These are phyloP conservation scores for Stromatinia cepivora DNA, from an alignment of 2,329 filamentous ascomycete species.

Conservation along the genomic window DNA sequence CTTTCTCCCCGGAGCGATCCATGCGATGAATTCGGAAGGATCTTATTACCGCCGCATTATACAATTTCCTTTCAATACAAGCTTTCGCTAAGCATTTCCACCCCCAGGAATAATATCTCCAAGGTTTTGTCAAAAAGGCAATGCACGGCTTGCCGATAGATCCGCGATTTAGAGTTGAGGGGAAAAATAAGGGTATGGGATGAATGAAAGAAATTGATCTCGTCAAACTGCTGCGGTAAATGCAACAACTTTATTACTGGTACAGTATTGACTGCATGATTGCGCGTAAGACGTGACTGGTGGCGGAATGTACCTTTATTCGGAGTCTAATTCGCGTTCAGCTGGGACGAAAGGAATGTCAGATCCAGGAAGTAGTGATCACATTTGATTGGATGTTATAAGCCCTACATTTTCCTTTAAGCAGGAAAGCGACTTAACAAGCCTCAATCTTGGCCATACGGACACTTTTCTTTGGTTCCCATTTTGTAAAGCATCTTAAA, in stretches of 20 bases:
- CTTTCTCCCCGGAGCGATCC: neutral
- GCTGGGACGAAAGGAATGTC: constrained; percentile 13
- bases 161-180: neutral
- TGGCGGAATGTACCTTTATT: neutral
- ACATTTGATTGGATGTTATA: constrained; percentile 6
- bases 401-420: neutral
- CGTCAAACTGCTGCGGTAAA: neutral
- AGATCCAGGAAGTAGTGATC: neutral
- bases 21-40: neutral
- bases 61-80: neutral
- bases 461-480: neutral
- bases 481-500: neutral
- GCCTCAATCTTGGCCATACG: constrained; percentile 8
- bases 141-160: constrained; percentile 6
- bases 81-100: constrained; percentile 3
- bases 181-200: neutral
- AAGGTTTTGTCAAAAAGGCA: neutral
- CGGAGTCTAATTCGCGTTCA: neutral
- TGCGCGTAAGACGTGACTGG: neutral
- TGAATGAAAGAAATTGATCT: neutral
- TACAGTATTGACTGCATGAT: neutral
- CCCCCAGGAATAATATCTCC: neutral
- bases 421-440: neutral
- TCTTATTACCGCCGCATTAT: neutral
- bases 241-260: neutral